phyloP scores from a whole-genome alignment of 805 yeast genomes.

The Candida sphagnicola region DNA sequence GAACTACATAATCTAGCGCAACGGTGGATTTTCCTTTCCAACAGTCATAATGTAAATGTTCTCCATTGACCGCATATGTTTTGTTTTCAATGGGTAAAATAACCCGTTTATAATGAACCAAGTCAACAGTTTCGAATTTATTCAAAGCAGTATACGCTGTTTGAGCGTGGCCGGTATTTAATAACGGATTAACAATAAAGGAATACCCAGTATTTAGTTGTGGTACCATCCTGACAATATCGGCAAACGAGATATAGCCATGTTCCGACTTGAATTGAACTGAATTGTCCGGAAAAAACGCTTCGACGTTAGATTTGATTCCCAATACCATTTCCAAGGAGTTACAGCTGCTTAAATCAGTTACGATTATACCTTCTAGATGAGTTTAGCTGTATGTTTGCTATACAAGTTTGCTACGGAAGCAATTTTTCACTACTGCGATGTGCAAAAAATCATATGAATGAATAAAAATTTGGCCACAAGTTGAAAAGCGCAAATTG shows the following conservation, averaged over 20 bases:
- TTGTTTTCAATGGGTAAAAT: conserved; percentile 28
- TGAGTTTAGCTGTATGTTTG: too few relatives aligned
- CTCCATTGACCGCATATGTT: conserved; percentile 23
- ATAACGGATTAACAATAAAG: conserved; percentile 42
- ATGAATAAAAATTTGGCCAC: too few relatives aligned
- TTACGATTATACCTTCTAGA: too few relatives aligned
- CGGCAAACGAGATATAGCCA: conserved; percentile 15
- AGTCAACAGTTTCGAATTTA: conserved; percentile 38
- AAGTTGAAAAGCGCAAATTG: too few relatives aligned
- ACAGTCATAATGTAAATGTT: conserved; percentile 31
- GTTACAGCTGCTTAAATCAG: too few relatives aligned
- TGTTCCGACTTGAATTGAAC: conserved; percentile 13
- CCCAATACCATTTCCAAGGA: conserved; percentile 1
- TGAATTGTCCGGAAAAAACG: conserved; percentile 20
- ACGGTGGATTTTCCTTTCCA: conserved; percentile 44
- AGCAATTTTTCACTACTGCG: too few relatives aligned
- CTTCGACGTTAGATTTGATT: conserved; percentile 23
- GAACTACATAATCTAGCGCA: conserved; percentile 45
- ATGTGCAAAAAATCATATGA: too few relatives aligned
- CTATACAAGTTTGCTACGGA: too few relatives aligned
- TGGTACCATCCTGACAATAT: conserved; percentile 39
- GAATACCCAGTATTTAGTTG: conserved; percentile 34
- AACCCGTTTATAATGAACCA: conserved; percentile 44
- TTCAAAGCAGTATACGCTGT: conserved; percentile 45
- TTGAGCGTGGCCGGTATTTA: conserved; percentile 48